Percentiles rank a stretch among this genome's conserved stretches.
Conservation (phyloP, 2,329 filamentous ascomycete species). For the Aspergillus luchuensis region DNA sequence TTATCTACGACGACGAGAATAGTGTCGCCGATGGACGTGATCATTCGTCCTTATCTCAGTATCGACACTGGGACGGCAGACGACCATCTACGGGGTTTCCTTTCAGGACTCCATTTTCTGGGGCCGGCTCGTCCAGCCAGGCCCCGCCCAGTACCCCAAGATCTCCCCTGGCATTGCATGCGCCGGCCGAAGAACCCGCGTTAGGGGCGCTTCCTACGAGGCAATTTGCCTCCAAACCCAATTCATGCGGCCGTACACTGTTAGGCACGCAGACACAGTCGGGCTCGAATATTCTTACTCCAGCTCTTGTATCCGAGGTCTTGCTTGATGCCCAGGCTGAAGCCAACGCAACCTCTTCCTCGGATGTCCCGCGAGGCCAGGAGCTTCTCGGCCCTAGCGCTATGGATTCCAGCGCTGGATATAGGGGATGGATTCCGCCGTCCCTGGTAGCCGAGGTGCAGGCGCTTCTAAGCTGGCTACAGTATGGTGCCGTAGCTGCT, state of each 20-base stretch:
- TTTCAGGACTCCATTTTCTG: conserved; percentile 18
- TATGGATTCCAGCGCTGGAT: not conserved
- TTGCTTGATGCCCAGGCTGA: conserved; percentile 41
- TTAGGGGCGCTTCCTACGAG: conserved; percentile 21
- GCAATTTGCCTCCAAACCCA: conserved; percentile 32
- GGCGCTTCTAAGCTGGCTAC: conserved; percentile 40
- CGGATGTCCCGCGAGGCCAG: not conserved
- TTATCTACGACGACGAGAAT: conserved; percentile 44
- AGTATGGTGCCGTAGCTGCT: conserved; percentile 26
- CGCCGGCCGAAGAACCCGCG: conserved; percentile 1
- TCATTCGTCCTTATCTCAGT: conserved; percentile 38
- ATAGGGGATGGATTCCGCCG: not conserved
- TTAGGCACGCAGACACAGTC: conserved; percentile 26
- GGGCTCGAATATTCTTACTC: conserved; percentile 32
- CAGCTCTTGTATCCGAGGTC: conserved; percentile 44
- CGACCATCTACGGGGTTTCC: conserved; percentile 26
- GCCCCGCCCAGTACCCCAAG: conserved; percentile 18
- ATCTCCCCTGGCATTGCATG: conserved; percentile 6
- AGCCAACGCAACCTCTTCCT: conserved; percentile 2
- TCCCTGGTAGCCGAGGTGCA: conserved; percentile 34
- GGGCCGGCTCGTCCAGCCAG: conserved; percentile 20
- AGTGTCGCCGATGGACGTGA: conserved; percentile 40
- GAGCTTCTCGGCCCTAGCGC: not conserved
- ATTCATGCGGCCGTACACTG: conserved; percentile 32
- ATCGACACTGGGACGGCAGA: conserved; percentile 41